A percentile compares a stretch with the other conserved stretches of the same genome.
Conservation (phyloP, 805 yeast genomes). For the Scheffersomyces ergatensis region DNA sequence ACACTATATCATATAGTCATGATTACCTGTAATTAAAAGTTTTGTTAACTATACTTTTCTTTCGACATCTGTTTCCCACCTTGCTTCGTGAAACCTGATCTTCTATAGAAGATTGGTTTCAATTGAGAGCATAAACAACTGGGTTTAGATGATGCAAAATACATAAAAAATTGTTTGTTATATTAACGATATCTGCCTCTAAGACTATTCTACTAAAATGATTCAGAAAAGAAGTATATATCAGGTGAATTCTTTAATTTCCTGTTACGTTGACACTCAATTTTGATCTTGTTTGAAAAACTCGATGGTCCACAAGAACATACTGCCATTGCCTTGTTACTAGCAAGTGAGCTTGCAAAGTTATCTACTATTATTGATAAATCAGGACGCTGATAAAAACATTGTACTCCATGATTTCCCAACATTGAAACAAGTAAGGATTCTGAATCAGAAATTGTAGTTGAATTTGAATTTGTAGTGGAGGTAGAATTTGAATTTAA, state of each 20-base stretch:
- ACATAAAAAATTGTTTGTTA: too few relatives aligned
- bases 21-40: too few relatives aligned
- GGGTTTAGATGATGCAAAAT: too few relatives aligned
- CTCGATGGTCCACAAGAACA: slow-evolving; percentile 38
- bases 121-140: too few relatives aligned
- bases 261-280: slow-evolving; percentile 26
- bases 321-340: slow-evolving; percentile 33
- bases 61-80: too few relatives aligned
- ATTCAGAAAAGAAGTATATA: slow-evolving; percentile 40
- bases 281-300: slow-evolving; percentile 27
- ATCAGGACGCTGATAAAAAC: slow-evolving; percentile 1
- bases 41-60: too few relatives aligned
- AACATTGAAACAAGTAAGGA: not conserved
- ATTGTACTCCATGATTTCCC: not conserved
- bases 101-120: too few relatives aligned
- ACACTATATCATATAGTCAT: too few relatives aligned
- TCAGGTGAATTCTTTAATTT: slow-evolving; percentile 31
- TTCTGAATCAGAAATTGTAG: not conserved
- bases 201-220: too few relatives aligned
- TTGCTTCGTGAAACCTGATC: too few relatives aligned
- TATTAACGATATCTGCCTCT: too few relatives aligned
- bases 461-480: not conserved
- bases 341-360: not conserved
- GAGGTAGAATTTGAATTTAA: too few relatives aligned
- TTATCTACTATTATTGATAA: not conserved